Conservation (phyloP, 1,139 yeast species). For the Kodamaea sp. region DNA sequence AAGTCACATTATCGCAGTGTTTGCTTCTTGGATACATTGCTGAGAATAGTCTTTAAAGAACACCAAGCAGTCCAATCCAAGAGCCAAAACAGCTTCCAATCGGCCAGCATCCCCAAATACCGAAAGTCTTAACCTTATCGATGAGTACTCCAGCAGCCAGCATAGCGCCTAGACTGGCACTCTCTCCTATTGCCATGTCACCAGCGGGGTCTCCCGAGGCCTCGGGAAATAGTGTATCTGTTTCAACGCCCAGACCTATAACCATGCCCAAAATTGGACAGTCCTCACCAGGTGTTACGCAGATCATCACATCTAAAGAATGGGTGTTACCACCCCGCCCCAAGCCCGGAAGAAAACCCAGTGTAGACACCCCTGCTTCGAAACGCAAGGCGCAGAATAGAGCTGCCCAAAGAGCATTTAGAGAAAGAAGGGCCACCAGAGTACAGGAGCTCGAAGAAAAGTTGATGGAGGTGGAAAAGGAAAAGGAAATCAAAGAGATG, state of each 20-base stretch:
- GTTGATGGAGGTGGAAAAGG: constrained; percentile 64
- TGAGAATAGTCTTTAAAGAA: too few species aligned
- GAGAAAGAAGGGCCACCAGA: constrained; percentile 74
- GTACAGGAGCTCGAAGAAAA: constrained; percentile 50
- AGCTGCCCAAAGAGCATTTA: constrained; percentile 92
- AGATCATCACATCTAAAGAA: constrained; percentile 73
- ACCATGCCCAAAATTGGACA: background rate
- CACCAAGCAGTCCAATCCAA: too few species aligned
- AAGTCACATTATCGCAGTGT: too few species aligned
- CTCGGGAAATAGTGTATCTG: constrained; percentile 1
- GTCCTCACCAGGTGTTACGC: constrained; percentile 20
- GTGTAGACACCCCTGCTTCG: constrained; percentile 69
- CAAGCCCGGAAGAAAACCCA: constrained; percentile 87
- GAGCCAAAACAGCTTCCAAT: too few species aligned
- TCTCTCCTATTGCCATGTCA: constrained; percentile 31
- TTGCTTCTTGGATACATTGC: too few species aligned
- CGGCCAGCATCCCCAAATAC: too few species aligned
- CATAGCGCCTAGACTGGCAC: constrained; percentile 42
- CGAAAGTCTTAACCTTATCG: too few species aligned
- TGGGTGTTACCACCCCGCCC: constrained; percentile 94
- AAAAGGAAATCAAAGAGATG: constrained; percentile 61
- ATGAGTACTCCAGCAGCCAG: constrained; percentile 5
- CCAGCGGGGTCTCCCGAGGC: constrained; percentile 8
- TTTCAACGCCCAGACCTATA: constrained; percentile 1
- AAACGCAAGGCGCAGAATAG: constrained; percentile 91